phyloP scores from a whole-genome alignment of 306 rosid genomes.

The Leucaena leucocephala region DNA sequence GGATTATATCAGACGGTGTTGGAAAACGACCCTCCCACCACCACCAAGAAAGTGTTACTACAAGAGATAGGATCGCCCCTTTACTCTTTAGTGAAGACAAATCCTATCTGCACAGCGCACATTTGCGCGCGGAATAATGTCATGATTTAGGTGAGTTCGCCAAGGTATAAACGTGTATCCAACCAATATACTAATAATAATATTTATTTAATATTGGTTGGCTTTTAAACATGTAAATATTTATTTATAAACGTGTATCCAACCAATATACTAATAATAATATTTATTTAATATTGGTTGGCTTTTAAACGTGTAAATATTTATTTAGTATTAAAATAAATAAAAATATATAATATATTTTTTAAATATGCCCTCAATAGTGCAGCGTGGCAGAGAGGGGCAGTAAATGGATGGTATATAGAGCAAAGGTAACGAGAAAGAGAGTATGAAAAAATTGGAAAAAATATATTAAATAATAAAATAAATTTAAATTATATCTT shows the following conservation, averaged over 20 bases:
- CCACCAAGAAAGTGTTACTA: not conserved
- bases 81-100: not conserved
- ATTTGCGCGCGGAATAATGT: not conserved
- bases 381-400: too few relatives aligned
- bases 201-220: not conserved
- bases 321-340: too few relatives aligned
- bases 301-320: too few relatives aligned
- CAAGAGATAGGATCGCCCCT: not conserved
- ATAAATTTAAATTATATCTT: too few relatives aligned
- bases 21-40: constrained; percentile 47
- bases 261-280: not conserved
- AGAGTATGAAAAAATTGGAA: too few relatives aligned
- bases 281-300: not conserved
- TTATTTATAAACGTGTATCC: not conserved
- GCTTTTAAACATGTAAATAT: too few relatives aligned
- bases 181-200: not conserved
- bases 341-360: too few relatives aligned
- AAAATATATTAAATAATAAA: too few relatives aligned
- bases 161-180: not conserved
- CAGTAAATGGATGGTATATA: too few relatives aligned
- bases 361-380: too few relatives aligned
- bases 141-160: not conserved
- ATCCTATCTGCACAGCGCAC: not conserved
- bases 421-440: too few relatives aligned
- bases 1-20: constrained; percentile 35